phyloP scores from a whole-genome alignment of 208 protist species.

The Balamuthia mandrillaris region DNA sequence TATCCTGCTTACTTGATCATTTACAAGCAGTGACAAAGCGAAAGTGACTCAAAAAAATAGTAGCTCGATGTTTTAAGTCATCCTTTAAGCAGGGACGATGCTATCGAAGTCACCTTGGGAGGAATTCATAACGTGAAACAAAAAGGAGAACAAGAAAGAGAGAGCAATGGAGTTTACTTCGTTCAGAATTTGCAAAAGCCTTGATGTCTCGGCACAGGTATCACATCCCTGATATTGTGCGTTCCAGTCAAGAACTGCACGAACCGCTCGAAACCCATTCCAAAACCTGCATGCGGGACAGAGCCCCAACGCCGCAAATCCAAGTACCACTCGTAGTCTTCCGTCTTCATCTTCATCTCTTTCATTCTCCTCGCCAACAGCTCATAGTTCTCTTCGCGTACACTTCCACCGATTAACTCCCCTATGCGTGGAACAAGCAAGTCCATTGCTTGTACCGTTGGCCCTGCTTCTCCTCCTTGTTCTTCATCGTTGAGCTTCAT shows the following conservation, averaged over 20 bases:
- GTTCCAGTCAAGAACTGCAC: slow-evolving; percentile 56
- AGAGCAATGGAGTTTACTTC: no score
- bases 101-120: no score
- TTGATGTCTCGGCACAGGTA: slow-evolving; percentile 57
- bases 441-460: slow-evolving; percentile 55
- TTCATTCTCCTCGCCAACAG: background rate
- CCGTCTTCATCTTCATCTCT: slow-evolving; percentile 15
- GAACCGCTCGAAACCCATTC: slow-evolving; percentile 70
- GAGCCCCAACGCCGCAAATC: slow-evolving; percentile 71
- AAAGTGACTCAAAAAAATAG: no score
- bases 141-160: no score
- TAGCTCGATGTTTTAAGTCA: no score
- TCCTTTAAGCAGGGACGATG: no score
- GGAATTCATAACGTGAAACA: no score
- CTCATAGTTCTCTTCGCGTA: slow-evolving; percentile 56
- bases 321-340: slow-evolving; percentile 62
- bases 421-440: slow-evolving; percentile 68
- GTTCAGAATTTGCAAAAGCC: slow-evolving; percentile 43
- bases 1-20: background rate
- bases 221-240: slow-evolving; percentile 63
- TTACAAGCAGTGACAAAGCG: background rate
- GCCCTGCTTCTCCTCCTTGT: slow-evolving; percentile 15
- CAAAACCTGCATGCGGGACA: slow-evolving; percentile 75
- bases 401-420: slow-evolving; percentile 75
- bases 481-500: slow-evolving; percentile 63